Evolutionary conservation across 257 asterid genomes (phyloP), one percentile per base, ranked within the genome.

Genomic region (Mentha longifolia): DNA sequence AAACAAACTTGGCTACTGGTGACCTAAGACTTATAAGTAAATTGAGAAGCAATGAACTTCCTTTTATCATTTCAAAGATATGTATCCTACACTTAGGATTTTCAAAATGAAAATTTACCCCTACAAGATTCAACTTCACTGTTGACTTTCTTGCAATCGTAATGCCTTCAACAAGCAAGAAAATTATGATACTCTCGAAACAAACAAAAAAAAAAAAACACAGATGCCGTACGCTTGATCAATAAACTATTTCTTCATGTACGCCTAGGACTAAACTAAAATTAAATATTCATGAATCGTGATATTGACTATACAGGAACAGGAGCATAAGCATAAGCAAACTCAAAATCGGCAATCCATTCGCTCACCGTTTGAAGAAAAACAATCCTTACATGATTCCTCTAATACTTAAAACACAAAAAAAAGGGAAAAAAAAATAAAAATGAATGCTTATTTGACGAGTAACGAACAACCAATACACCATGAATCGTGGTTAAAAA

Each of bases 311-410:
- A 4, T 9, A 35, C 35, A 30, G 61, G 67, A 77, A 35, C 35
- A 30, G 61, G 67, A 77, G 58, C 67, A 41, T 9, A 72, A 68
- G 28, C 3, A 39, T n/a, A n/a, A n/a, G n/a, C n/a, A 30, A 33
- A 59, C 60, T 17, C 19, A 58, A 43, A 73, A 43, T 42, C 42
- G 9, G 61, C 69, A 19, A 17, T 25, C 63, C 50, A 7, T 17
- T 17, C 16, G 59, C 51, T 16, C 55, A 14, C 17, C 3, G 55
- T 37, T 14, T n/a, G 60, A 31, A 65, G 59, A 14, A 5, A n/a
- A n/a, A 39, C 20, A 16, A 70, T 10, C 16, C n/a, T 6, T 17
- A 30, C 25, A 47, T 11, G 47, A 20, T 12, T 33, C 39, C 13
- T 9, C 33, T 7, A 6, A 15, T 3, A 20, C 9, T 25, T 55